Conservation (phyloP, 1,284 basidiomycete genomes). For the Moniliophthora roreri region DNA sequence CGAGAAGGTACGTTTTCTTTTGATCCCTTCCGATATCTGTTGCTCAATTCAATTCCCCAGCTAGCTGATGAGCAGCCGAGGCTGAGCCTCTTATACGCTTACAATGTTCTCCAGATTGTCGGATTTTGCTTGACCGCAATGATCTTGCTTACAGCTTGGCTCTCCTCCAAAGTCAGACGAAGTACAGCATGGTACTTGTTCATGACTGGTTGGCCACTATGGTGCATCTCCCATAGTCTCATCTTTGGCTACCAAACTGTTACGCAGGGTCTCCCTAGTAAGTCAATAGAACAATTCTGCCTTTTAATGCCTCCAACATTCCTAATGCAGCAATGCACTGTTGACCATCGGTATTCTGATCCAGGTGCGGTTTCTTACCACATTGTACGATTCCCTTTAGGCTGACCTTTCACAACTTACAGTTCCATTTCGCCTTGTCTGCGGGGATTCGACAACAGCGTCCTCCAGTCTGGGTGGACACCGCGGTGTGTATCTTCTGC, state of each 20-base stretch:
- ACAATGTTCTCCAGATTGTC: conserved; percentile 6
- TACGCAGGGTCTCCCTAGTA: conserved; percentile 20
- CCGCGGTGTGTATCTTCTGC: background rate
- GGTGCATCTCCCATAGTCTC: conserved; percentile 22
- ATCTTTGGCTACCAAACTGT: conserved; percentile 25
- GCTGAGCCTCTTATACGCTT: conserved; percentile 1
- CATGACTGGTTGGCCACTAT: conserved; percentile 19
- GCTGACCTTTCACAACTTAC: background rate
- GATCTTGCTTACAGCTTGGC: background rate
- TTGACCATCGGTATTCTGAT: conserved; percentile 6
- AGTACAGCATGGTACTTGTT: conserved; percentile 6
- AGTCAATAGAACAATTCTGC: background rate
- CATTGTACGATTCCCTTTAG: too few relatives aligned
- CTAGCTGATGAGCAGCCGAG: too few relatives aligned
- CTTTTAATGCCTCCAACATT: background rate
- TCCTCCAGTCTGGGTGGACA: background rate
- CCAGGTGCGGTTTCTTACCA: background rate
- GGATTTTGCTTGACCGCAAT: background rate
- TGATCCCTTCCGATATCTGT: too few relatives aligned
- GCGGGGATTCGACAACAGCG: background rate
- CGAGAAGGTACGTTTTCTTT: too few relatives aligned
- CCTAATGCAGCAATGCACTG: conserved; percentile 2
- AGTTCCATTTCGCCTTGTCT: background rate
- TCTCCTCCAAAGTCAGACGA: conserved; percentile 1
- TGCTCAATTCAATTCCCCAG: too few relatives aligned